Conservation (phyloP, 2,329 filamentous ascomycete genomes). For the Coniochaeta sp. region DNA sequence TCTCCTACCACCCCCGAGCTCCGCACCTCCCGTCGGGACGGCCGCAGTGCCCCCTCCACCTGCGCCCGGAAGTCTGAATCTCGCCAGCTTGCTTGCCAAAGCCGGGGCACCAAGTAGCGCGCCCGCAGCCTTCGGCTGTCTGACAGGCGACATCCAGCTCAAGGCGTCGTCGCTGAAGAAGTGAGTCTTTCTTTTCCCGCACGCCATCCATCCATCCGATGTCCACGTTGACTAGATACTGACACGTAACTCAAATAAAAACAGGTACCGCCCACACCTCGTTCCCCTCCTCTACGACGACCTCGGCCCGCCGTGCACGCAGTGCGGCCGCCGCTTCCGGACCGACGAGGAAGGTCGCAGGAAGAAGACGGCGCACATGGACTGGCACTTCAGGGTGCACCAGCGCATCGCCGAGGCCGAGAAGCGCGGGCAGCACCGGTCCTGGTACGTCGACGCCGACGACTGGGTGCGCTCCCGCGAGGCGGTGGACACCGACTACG, state of each 20-base stretch:
- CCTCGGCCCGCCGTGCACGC: conserved; percentile 79
- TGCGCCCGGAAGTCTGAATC: conserved; percentile 23
- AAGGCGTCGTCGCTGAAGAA: conserved; percentile 46
- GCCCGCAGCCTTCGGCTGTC: background rate
- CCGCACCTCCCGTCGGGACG: background rate
- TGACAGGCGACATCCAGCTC: conserved; percentile 38
- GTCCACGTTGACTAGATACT: conserved; percentile 1
- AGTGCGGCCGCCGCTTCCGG: conserved; percentile 82
- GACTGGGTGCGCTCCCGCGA: conserved; percentile 90
- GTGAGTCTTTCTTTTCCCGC: background rate
- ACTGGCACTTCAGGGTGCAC: conserved; percentile 97
- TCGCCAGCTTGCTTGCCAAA: conserved; percentile 15
- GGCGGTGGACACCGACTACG: conserved; percentile 58
- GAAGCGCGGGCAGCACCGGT: conserved; percentile 80
- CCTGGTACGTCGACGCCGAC: conserved; percentile 91
- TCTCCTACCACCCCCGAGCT: conserved; percentile 39
- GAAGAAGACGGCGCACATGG: conserved; percentile 86
- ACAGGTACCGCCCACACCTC: conserved; percentile 58
- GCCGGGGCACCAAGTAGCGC: background rate
- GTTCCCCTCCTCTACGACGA: conserved; percentile 70
- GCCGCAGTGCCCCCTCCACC: conserved; percentile 21
- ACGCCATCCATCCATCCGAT: conserved; percentile 7
- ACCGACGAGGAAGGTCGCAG: conserved; percentile 67
- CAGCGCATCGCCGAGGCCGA: conserved; percentile 80
- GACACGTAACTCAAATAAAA: background rate